A percentile compares a stretch with the other conserved stretches of the same genome.
phyloP scores from a whole-genome alignment of 306 rosid species.

The Styphnolobium japonicum region DNA sequence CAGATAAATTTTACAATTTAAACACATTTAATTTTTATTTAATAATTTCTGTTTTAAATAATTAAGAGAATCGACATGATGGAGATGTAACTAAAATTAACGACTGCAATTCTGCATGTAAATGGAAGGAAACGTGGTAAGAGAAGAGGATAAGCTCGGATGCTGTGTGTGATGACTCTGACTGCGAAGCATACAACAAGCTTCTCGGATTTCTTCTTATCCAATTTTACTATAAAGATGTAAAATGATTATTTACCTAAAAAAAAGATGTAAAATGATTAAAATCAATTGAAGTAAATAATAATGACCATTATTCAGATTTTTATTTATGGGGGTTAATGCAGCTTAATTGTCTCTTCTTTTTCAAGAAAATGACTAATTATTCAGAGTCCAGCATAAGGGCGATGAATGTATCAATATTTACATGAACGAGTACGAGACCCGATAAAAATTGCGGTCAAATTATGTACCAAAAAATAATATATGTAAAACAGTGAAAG shows the following conservation, averaged over 20 bases:
- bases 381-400: too few species aligned
- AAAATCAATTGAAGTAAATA: too few species aligned
- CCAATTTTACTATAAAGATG: not conserved
- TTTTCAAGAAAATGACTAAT: too few species aligned
- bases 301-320: too few species aligned
- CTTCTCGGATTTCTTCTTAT: constrained; percentile 7
- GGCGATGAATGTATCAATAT: not conserved
- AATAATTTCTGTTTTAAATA: too few species aligned
- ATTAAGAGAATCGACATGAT: too few species aligned
- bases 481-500: not conserved
- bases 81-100: not conserved
- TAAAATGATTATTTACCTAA: too few species aligned
- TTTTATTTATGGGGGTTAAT: not conserved
- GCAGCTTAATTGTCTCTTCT: not conserved
- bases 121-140: not conserved
- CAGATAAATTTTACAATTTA: too few species aligned
- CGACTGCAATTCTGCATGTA: not conserved
- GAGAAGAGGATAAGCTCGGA: not conserved
- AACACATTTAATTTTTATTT: too few species aligned
- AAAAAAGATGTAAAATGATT: too few species aligned
- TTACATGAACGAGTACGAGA: not conserved
- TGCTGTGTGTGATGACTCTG: not conserved
- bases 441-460: not conserved
- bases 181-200: not conserved
- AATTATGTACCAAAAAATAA: too few species aligned